Conservation (phyloP, 257 asterid species). For the Linaria vulgaris region DNA sequence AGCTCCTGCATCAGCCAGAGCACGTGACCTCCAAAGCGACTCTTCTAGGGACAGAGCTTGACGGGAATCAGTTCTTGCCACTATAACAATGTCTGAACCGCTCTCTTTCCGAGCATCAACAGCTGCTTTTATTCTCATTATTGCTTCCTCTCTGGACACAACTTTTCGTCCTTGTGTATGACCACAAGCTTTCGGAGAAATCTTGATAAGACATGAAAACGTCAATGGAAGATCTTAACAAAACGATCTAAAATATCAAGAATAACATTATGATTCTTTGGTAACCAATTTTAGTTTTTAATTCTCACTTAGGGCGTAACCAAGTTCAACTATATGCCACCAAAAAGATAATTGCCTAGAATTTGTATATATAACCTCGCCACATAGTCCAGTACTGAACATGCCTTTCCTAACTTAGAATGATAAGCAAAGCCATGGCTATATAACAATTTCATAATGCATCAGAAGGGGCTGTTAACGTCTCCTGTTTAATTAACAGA, state of each 20-base stretch:
- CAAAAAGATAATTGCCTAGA: background rate
- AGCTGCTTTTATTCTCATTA: slow-evolving; percentile 80
- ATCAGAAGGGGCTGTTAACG: slow-evolving; percentile 9
- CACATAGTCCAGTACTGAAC: background rate
- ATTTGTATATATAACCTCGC: background rate
- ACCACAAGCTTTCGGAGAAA: slow-evolving; percentile 96
- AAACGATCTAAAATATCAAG: background rate
- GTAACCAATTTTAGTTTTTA: background rate
- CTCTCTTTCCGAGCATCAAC: slow-evolving; percentile 89
- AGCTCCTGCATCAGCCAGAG: slow-evolving; percentile 91
- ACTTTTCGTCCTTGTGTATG: slow-evolving; percentile 91
- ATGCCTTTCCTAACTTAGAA: background rate
- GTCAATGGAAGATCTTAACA: slow-evolving; percentile 13
- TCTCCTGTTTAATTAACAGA: slow-evolving; percentile 2
- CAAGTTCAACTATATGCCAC: background rate
- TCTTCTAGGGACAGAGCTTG: slow-evolving; percentile 86
- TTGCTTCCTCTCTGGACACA: slow-evolving; percentile 84
- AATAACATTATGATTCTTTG: slow-evolving; percentile 1
- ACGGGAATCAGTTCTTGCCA: slow-evolving; percentile 97
- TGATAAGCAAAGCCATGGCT: background rate
- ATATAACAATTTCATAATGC: slow-evolving; percentile 1
- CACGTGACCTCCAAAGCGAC: slow-evolving; percentile 84
- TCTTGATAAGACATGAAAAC: slow-evolving; percentile 42
- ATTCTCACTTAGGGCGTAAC: background rate
- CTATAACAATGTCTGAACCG: slow-evolving; percentile 88